Base-by-base conservation (phyloP, 257 asterid species). In the Penstemon newberryi region DNA sequence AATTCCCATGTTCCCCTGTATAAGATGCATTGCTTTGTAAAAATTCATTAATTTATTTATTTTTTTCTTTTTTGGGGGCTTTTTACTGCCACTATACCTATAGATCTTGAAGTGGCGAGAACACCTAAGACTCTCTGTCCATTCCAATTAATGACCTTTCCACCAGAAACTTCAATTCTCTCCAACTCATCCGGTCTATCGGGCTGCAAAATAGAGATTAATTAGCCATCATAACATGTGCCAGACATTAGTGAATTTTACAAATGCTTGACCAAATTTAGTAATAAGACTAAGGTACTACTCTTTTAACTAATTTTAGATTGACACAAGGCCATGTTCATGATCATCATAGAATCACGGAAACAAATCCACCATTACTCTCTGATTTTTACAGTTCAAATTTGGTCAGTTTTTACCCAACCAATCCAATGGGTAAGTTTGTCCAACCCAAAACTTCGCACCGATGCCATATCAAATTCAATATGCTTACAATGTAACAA, bases 51-150 rank as follows among this genome's bases (percentile, higher is more conserved):
- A 25, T 25, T 25, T 25, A 25, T 25, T 25, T 25, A 1, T 2
- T 25, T 25, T 25, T 25, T 25, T 25, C 55, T 7, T 7, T 49
- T 12, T 0, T 49, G 13, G 4, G 9, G 13, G n/a, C 8, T 4
- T 46, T 6, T 63, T 2, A 47, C 8, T 7, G 8, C 13, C 0
- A 7, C 11, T 65, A 52, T 78, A 88, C 96, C 96, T 72, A 89
- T 81, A 5, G 96, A 84, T 80, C 96, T 79, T 41, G 96, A 86
- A 18, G 91, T 89, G 36, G 96, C 86, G 38, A 89, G 92, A 37
- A 85, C 96, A 8, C 96, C 95, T 1, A 80, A 73, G 1, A 89
- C 90, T 60, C 92, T 74, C 0, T 81, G 79, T 5, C 92, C 96
- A 13, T 89, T 78, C 96, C 95, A 87, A 18, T 89, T 77, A 36